Evolutionary conservation across 192 early-diverging fungal genomes (phyloP).

Genomic region (Podila clonocystis): DNA sequence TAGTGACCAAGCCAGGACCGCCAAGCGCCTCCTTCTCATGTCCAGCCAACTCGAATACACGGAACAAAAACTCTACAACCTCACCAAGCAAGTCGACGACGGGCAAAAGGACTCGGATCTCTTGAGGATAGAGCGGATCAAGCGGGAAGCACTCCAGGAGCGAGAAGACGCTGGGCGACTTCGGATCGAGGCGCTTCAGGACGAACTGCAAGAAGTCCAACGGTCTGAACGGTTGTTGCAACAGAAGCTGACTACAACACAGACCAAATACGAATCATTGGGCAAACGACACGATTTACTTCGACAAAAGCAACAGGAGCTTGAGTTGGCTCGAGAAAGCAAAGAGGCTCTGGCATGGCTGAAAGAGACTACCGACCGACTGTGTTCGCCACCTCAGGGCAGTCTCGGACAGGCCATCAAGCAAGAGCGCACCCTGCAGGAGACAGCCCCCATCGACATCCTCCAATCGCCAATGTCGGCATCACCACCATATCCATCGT

Average conservation of each 20-base stretch:
- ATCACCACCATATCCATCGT: slow-evolving; percentile 27
- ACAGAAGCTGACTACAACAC: slow-evolving; percentile 33
- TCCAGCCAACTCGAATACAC: slow-evolving; percentile 44
- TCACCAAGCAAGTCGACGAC: slow-evolving; percentile 30
- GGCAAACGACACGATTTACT: slow-evolving; percentile 36
- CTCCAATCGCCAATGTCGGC: slow-evolving; percentile 14
- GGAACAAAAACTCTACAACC: slow-evolving; percentile 32
- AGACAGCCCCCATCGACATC: slow-evolving; percentile 25
- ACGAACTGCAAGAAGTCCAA: slow-evolving; percentile 40
- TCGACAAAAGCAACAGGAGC: slow-evolving; percentile 30
- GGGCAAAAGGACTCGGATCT: slow-evolving; percentile 46
- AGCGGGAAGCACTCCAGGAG: slow-evolving; percentile 46
- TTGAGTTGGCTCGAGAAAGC: slow-evolving; percentile 42
- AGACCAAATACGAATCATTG: slow-evolving; percentile 41
- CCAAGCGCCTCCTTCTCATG: slow-evolving; percentile 34
- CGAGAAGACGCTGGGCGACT: slow-evolving; percentile 42
- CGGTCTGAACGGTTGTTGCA: slow-evolving; percentile 33
- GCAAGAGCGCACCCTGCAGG: slow-evolving; percentile 26
- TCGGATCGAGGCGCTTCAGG: slow-evolving; percentile 32
- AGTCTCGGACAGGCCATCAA: slow-evolving; percentile 44
- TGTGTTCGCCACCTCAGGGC: slow-evolving; percentile 42
- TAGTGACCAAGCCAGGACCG: slow-evolving; percentile 43
- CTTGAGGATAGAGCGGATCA: slow-evolving; percentile 39
- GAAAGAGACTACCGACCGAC: slow-evolving; percentile 39
- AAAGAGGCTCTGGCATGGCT: slow-evolving; percentile 46